These are phyloP conservation scores for Tephrocybe sp. DNA, from an alignment of 768 basidiomycete genomes.

Conservation along the genomic window DNA sequence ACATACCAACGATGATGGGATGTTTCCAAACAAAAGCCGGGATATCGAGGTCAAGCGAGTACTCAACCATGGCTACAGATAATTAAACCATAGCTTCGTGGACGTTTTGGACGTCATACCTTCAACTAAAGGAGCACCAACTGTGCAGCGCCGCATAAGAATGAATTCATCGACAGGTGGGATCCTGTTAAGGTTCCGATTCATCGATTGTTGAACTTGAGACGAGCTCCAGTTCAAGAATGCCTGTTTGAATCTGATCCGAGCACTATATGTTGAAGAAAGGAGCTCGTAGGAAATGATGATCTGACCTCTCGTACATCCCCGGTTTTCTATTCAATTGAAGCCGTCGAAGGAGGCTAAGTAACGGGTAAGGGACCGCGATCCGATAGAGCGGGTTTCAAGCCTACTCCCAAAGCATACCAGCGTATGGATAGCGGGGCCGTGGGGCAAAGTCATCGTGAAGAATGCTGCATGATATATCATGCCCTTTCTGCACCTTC, in stretches of 20 bases:
- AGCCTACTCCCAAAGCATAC: conserved; percentile 9
- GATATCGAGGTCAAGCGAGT: conserved; percentile 16
- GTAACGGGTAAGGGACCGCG: background rate
- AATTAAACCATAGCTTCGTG: background rate
- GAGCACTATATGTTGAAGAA: too few relatives aligned
- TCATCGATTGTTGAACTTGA: conserved; percentile 11
- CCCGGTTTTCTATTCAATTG: background rate
- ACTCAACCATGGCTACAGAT: conserved; percentile 18
- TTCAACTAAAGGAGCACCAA: conserved; percentile 18
- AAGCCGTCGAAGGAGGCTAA: conserved; percentile 1
- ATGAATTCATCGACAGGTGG: conserved; percentile 18
- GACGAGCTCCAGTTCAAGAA: conserved; percentile 13
- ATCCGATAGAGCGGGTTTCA: background rate
- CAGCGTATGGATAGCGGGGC: conserved; percentile 4
- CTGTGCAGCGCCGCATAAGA: conserved; percentile 15
- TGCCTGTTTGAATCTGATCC: conserved; percentile 14
- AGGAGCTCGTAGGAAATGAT: too few relatives aligned
- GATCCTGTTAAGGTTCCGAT: conserved; percentile 6
- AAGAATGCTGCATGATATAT: conserved; percentile 14
- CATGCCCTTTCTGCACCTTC: conserved; percentile 14
- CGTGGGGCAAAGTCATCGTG: conserved; percentile 4
- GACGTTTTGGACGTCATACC: conserved; percentile 3
- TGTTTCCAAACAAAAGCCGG: conserved; percentile 18
- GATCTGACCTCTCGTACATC: conserved; percentile 8
- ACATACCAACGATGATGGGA: conserved; percentile 16